Evolutionary conservation across 306 rosid species (phyloP).

Genomic region (Vigna trinervia): DNA sequence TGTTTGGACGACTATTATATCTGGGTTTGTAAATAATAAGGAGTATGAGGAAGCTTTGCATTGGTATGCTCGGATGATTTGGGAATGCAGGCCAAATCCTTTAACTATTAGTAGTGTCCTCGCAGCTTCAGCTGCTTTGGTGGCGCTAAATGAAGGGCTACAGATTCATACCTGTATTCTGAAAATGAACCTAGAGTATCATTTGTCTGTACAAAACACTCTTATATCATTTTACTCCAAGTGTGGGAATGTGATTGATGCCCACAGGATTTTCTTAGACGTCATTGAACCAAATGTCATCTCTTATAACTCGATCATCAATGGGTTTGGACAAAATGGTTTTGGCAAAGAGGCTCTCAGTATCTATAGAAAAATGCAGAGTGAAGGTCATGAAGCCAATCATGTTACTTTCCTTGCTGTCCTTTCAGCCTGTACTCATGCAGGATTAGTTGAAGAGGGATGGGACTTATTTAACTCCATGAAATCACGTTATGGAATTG

Average conservation of each 20-base stretch:
- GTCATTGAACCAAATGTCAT: conserved; percentile 61
- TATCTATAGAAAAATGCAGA: conserved; percentile 67
- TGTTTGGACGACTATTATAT: conserved; percentile 86
- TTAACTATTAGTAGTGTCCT: conserved; percentile 72
- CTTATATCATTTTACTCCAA: conserved; percentile 79
- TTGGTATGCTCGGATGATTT: conserved; percentile 72
- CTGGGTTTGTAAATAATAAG: conserved; percentile 73
- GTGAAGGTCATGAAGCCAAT: conserved; percentile 60
- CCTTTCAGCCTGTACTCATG: conserved; percentile 87
- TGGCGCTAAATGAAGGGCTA: conserved; percentile 67
- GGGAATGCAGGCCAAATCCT: conserved; percentile 58
- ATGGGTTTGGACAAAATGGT: conserved; percentile 83
- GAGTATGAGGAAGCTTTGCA: conserved; percentile 66
- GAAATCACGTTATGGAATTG: conserved; percentile 58
- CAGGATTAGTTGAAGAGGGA: conserved; percentile 77
- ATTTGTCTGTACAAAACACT: conserved; percentile 77
- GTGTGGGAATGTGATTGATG: conserved; percentile 75
- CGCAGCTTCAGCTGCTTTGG: conserved; percentile 76
- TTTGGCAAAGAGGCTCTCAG: conserved; percentile 66
- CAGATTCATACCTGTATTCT: conserved; percentile 67
- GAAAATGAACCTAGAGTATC: conserved; percentile 65
- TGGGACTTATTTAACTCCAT: conserved; percentile 59
- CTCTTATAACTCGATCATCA: conserved; percentile 73
- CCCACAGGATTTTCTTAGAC: conserved; percentile 58
- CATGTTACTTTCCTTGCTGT: conserved; percentile 71